Evolutionary conservation across 1,139 yeast species (phyloP).

Genomic region (Magnusiomyces suaveolens): DNA sequence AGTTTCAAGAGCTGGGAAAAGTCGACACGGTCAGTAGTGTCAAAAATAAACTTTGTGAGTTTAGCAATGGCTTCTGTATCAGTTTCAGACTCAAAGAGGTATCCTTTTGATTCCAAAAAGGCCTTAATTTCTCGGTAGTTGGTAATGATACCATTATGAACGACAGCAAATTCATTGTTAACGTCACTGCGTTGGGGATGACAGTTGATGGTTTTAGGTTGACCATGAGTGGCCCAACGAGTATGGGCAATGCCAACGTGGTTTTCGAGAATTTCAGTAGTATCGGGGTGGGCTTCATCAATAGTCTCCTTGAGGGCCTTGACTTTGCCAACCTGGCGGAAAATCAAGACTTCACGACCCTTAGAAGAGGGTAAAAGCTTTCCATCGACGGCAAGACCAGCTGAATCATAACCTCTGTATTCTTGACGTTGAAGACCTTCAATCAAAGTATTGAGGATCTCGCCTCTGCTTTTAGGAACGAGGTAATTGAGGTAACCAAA

Average conservation of each 20-base stretch:
- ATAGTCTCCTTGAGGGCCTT: slow-evolving; percentile 66
- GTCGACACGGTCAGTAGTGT: slow-evolving; percentile 66
- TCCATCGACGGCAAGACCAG: slow-evolving; percentile 94
- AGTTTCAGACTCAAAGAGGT: slow-evolving; percentile 79
- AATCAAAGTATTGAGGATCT: slow-evolving; percentile 75
- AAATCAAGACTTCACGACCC: slow-evolving; percentile 45
- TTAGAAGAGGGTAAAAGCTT: slow-evolving; percentile 38
- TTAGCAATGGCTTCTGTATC: slow-evolving; percentile 98
- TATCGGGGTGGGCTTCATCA: slow-evolving; percentile 42
- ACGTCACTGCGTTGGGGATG: slow-evolving; percentile 94
- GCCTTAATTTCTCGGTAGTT: slow-evolving; percentile 86
- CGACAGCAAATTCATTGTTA: slow-evolving; percentile 75
- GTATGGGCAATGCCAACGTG: slow-evolving; percentile 98
- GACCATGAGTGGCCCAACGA: slow-evolving; percentile 99
- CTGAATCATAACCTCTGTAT: slow-evolving; percentile 96
- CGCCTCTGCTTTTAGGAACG: slow-evolving; percentile 86
- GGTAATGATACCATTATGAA: slow-evolving; percentile 97
- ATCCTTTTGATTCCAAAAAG: slow-evolving; percentile 70
- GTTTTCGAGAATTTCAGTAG: slow-evolving; percentile 55
- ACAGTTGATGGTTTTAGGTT: slow-evolving; percentile 75
- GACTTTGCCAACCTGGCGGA: slow-evolving; percentile 89
- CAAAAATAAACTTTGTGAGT: slow-evolving; percentile 83
- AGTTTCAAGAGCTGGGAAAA: slow-evolving; percentile 88
- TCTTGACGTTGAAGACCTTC: slow-evolving; percentile 92
- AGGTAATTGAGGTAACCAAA: slow-evolving; percentile 96